A percentile compares a stretch with the other conserved stretches of the same genome.
Evolutionary conservation across 768 basidiomycete genomes (phyloP).

Genomic region (Trametes elegans): DNA sequence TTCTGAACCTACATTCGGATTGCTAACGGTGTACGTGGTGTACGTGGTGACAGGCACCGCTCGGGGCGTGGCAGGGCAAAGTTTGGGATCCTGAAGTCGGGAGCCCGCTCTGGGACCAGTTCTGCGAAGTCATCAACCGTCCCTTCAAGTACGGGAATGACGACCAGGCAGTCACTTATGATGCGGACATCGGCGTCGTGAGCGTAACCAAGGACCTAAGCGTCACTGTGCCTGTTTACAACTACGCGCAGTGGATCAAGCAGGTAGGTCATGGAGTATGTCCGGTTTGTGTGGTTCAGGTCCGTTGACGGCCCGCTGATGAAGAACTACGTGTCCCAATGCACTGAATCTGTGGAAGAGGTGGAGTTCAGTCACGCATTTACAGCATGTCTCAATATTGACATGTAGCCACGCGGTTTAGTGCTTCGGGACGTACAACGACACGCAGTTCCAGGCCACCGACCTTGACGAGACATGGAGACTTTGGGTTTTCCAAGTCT

Average conservation of each 20-base stretch:
- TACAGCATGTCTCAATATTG: too few species aligned
- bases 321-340: conserved; percentile 57
- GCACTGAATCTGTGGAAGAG: conserved; percentile 53
- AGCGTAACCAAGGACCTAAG: conserved; percentile 43
- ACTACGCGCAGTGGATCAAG: conserved; percentile 78
- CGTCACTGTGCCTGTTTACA: conserved; percentile 59
- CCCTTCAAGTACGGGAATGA: conserved; percentile 21
- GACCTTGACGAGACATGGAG: conserved; percentile 77
- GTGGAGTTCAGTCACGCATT: conserved; percentile 33
- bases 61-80: conserved; percentile 77
- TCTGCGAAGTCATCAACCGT: conserved; percentile 55
- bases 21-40: too few species aligned
- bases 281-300: neutral
- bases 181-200: conserved; percentile 47
- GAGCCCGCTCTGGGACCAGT: conserved; percentile 62
- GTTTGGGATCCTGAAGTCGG: conserved; percentile 81
- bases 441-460: conserved; percentile 57
- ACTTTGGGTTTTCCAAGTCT: conserved; percentile 88
- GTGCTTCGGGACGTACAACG: conserved; percentile 88
- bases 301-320: neutral
- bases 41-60: too few species aligned
- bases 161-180: conserved; percentile 36
- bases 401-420: conserved; percentile 31
- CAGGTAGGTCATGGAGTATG: conserved; percentile 42
- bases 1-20: neutral